Conservation (phyloP, 2,329 filamentous ascomycete species). For the Tolypocladium pustulatum region DNA sequence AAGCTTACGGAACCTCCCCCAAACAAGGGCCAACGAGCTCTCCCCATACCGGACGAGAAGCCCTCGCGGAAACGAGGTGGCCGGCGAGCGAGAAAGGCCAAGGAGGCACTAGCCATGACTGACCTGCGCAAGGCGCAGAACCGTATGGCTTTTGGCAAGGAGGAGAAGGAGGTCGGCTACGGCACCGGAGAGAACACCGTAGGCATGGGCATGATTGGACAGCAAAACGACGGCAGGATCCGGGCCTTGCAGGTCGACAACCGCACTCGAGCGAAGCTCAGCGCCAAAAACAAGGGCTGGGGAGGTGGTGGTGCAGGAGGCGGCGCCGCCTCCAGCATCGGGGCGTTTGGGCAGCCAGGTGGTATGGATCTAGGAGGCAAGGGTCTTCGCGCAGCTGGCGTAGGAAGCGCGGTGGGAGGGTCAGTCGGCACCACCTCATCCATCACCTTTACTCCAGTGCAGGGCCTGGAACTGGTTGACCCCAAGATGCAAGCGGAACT, state of each 20-base stretch:
- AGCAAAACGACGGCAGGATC: constrained; percentile 78
- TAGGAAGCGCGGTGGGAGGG: constrained; percentile 57
- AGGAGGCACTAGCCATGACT: constrained; percentile 95
- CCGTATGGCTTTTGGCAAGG: constrained; percentile 88
- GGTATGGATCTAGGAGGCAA: constrained; percentile 64
- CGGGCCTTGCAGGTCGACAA: constrained; percentile 84
- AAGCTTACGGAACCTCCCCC: constrained; percentile 87
- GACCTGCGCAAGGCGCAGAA: constrained; percentile 95
- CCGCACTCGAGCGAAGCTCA: constrained; percentile 83
- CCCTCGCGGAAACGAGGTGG: constrained; percentile 88
- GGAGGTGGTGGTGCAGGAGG: constrained; percentile 55
- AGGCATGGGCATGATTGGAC: constrained; percentile 92
- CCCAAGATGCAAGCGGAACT: constrained; percentile 84
- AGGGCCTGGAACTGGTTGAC: constrained; percentile 90
- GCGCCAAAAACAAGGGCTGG: constrained; percentile 95
- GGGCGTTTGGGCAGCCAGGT: constrained; percentile 60
- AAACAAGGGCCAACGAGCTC: constrained; percentile 76
- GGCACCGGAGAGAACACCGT: constrained; percentile 75
- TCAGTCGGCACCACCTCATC: constrained; percentile 68
- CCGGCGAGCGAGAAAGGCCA: constrained; percentile 80
- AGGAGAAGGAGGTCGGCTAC: constrained; percentile 89
- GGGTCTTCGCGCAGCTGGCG: constrained; percentile 71
- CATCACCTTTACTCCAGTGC: constrained; percentile 87
- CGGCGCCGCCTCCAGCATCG: constrained; percentile 69
- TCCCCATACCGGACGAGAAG: constrained; percentile 92